Evolutionary conservation across 1,139 yeast species (phyloP).

Genomic region (Geotrichum klebahnii): DNA sequence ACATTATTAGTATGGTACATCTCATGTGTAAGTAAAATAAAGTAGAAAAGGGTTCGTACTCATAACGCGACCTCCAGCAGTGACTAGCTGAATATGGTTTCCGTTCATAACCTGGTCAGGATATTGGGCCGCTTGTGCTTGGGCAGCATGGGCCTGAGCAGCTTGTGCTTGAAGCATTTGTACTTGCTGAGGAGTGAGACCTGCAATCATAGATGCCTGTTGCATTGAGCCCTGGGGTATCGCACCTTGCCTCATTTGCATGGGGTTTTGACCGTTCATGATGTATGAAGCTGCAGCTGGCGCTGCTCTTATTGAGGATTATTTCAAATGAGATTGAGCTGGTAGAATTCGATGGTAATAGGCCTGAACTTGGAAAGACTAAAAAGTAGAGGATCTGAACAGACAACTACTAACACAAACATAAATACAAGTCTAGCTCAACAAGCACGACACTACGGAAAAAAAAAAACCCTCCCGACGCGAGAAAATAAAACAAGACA

Average conservation of each 20-base stretch:
- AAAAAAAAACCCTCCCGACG: no score
- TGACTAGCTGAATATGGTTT: slow-evolving; percentile 6
- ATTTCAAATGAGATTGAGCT: neutral
- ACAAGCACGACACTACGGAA: no score
- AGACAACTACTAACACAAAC: no score
- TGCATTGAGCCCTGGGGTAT: slow-evolving; percentile 1
- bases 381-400: no score
- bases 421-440: no score
- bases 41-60: no score
- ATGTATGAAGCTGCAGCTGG: slow-evolving; percentile 3
- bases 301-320: neutral
- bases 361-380: no score
- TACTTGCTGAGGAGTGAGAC: slow-evolving; percentile 14
- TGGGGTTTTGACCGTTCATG: slow-evolving; percentile 13
- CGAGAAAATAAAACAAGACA: no score
- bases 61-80: slow-evolving; percentile 14
- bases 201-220: slow-evolving; percentile 4
- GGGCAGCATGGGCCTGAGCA: slow-evolving; percentile 4
- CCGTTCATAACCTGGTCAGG: slow-evolving; percentile 8
- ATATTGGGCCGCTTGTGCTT: slow-evolving; percentile 7
- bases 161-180: slow-evolving; percentile 9
- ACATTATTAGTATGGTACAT: neutral
- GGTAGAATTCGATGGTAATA: slow-evolving; percentile 1
- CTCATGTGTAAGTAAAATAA: neutral
- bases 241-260: slow-evolving; percentile 12